Conservation (phyloP, 768 basidiomycete genomes). For the Pulveroboletus sp. region DNA sequence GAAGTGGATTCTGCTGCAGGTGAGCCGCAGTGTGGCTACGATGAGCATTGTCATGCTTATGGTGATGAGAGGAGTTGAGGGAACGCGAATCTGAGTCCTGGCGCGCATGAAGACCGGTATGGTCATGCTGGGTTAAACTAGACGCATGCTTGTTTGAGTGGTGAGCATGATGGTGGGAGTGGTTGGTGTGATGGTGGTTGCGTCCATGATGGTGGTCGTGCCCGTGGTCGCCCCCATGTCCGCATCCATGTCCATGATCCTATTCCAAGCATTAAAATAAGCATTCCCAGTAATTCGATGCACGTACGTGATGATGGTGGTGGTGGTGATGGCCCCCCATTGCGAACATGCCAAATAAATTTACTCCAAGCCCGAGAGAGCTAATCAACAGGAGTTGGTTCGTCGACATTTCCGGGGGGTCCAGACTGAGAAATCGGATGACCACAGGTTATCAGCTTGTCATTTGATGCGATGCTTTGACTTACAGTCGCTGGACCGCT, state of each 20-base stretch:
- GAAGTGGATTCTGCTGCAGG: slow-evolving; percentile 22
- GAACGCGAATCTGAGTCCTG: slow-evolving; percentile 11
- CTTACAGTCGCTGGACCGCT: slow-evolving; percentile 88
- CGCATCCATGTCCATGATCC: slow-evolving; percentile 20
- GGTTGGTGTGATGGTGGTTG: slow-evolving; percentile 36
- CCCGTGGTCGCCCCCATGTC: slow-evolving; percentile 9
- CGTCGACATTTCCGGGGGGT: slow-evolving; percentile 98
- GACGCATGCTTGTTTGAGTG: slow-evolving; percentile 14
- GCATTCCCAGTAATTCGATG: not conserved
- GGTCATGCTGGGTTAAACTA: slow-evolving; percentile 17
- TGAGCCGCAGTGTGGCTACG: slow-evolving; percentile 11
- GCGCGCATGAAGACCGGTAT: slow-evolving; percentile 21
- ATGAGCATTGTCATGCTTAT: slow-evolving; percentile 9
- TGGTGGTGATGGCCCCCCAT: slow-evolving; percentile 96
- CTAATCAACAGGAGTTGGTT: slow-evolving; percentile 89
- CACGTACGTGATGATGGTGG: slow-evolving; percentile 57
- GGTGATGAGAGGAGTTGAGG: slow-evolving; percentile 10
- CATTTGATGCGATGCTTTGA: slow-evolving; percentile 22
- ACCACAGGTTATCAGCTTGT: not conserved
- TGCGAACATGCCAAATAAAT: slow-evolving; percentile 97
- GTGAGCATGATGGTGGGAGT: slow-evolving; percentile 30
- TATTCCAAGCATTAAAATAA: slow-evolving; percentile 1
- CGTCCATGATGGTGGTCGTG: slow-evolving; percentile 19
- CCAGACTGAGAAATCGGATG: slow-evolving; percentile 48
- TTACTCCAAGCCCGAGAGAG: slow-evolving; percentile 85